Evolutionary conservation across 75 land plant species (phyloP).

Genomic region (Cupressus sempervirens): DNA sequence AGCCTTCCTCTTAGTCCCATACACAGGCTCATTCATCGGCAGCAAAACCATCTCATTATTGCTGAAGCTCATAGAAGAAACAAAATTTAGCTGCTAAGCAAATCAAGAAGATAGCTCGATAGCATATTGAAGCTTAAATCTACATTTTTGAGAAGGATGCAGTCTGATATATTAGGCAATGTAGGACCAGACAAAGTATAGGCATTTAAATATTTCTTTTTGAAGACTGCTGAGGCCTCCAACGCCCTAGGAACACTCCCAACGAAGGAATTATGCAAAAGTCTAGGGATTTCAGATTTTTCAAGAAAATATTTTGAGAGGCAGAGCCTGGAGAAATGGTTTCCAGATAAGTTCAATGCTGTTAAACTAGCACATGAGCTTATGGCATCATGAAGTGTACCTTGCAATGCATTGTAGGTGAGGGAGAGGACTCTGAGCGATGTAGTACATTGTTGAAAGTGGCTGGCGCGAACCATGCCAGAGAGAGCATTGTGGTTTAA

Average conservation of each 20-base stretch:
- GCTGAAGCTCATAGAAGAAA: conserved; percentile 33
- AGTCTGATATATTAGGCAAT: conserved; percentile 42
- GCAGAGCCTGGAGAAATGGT: conserved; percentile 47
- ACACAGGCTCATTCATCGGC: no score
- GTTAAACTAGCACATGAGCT: conserved; percentile 45
- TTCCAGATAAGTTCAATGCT: conserved; percentile 49
- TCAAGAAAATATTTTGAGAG: conserved; percentile 43
- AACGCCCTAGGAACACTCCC: conserved; percentile 58
- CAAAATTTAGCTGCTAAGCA: conserved; percentile 39
- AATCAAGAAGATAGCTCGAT: conserved; percentile 46
- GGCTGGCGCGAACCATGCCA: conserved; percentile 38
- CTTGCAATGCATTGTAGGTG: conserved; percentile 39
- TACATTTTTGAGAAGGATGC: conserved; percentile 32
- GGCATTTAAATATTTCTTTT: conserved; percentile 20
- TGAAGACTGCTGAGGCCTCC: conserved; percentile 31
- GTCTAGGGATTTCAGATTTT: conserved; percentile 44
- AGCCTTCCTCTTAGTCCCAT: no score
- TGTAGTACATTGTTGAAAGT: conserved; percentile 46
- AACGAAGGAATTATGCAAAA: conserved; percentile 51
- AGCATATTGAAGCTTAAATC: conserved; percentile 63
- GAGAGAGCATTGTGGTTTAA: conserved; percentile 47
- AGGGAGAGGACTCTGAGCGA: conserved; percentile 45
- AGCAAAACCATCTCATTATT: no score
- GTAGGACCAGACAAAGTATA: conserved; percentile 46
- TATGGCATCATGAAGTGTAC: conserved; percentile 41